A percentile compares a stretch with the other conserved stretches of the same genome.
These are phyloP conservation scores for Pseudogymnoascus sp. DNA, from an alignment of 2,329 filamentous ascomycete genomes.

Conservation along the genomic window DNA sequence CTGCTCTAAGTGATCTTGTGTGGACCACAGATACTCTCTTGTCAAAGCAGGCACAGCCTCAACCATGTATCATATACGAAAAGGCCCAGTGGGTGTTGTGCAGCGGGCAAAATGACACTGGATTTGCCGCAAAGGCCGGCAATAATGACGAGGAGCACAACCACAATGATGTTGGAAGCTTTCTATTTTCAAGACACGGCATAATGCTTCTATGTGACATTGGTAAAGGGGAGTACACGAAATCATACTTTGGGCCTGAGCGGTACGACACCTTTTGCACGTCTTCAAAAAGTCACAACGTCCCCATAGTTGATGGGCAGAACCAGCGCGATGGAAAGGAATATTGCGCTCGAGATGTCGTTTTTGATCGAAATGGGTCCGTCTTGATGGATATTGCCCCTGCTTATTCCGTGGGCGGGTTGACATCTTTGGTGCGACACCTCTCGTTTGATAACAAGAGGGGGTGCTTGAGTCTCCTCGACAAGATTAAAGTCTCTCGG, in stretches of 20 bases:
- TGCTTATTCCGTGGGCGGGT: background rate
- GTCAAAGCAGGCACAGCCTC: background rate
- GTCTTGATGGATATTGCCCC: background rate
- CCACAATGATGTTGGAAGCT: background rate
- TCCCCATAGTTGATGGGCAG: background rate
- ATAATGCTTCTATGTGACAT: background rate
- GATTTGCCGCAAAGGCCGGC: background rate
- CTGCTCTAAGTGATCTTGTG: background rate
- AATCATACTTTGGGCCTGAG: background rate
- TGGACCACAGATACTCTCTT: background rate
- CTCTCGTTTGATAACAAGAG: background rate
- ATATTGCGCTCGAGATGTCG: background rate
- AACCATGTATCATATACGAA: background rate
- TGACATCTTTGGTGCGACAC: background rate
- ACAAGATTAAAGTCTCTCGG: background rate
- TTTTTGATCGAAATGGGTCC: background rate
- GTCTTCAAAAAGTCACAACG: background rate
- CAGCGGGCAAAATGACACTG: background rate
- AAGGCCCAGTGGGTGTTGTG: background rate
- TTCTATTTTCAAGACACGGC: background rate
- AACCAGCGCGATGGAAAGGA: background rate
- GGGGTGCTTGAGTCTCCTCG: background rate
- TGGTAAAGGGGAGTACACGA: background rate
- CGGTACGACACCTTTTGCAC: background rate
- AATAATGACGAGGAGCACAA: conserved; percentile 2